Base-by-base conservation (phyloP, 768 basidiomycete species). In the Trametes elegans region DNA sequence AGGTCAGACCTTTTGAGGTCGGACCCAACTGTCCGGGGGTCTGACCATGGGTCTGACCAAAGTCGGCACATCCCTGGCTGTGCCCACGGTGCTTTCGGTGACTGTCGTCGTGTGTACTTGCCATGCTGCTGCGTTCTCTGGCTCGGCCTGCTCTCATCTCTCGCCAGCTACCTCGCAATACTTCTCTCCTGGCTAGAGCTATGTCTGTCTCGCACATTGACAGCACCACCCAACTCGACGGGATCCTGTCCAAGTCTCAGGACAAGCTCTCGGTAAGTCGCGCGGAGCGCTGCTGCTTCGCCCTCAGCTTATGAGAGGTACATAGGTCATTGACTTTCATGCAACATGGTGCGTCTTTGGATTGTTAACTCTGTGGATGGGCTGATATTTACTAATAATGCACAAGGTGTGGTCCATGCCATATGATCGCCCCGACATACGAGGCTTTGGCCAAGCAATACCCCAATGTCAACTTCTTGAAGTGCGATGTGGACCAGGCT, bases 311-410 rank as follows among this genome's bases (percentile, higher is more conserved):
- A 34, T 38, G 21, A 26, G 23, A 13, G 11, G 2, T 27, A 5
- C 43, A 11, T 14, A 90, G 88, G 85, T 93, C 55, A 89, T 93
- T 57, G 90, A 93, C 71, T 93, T 93, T 65, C 88, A 91, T 68
- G 90, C 90, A 51, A 80, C 84, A 57, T 93, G 90, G 90, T 89
- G 60, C 60, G 72, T 29, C 27, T n/a, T n/a, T n/a, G 18, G 18
- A 19, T 34, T n/a, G 7, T 0, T 18, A n/a, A n/a, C n/a, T n/a
- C n/a, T n/a, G n/a, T n/a, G n/a, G n/a, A n/a, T n/a, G 4, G 34
- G 27, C 32, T 9, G 27, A 2, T 28, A 19, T 40, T 48, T 49
- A 47, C 59, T 66, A 40, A 60, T 53, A 27, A 38, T 53, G 14
- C 40, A 34, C 35, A 60, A 91, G 90, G 91, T 93, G 90, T 77